These are phyloP conservation scores for Claviceps purpurea DNA, from an alignment of 2,329 filamentous ascomycete genomes.

Conservation along the genomic window DNA sequence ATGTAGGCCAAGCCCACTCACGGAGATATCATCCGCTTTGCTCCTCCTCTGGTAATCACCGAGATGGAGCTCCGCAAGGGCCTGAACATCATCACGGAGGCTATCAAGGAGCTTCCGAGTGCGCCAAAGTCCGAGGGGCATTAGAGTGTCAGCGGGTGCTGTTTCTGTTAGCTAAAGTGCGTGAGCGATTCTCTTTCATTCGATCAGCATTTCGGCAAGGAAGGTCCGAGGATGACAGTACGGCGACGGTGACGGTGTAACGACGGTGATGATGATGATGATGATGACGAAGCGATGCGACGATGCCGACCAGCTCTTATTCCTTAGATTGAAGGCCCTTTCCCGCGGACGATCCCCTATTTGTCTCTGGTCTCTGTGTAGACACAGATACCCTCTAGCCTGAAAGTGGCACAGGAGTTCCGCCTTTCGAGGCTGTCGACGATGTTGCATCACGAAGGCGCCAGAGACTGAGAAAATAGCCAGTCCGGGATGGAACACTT, in stretches of 20 bases:
- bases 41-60: conserved; percentile 89
- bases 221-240: background rate
- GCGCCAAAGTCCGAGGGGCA: conserved; percentile 25
- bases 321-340: no score
- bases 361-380: no score
- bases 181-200: conserved; percentile 12
- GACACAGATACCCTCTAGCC: no score
- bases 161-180: conserved; percentile 7
- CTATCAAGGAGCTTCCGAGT: conserved; percentile 66
- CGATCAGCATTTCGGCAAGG: conserved; percentile 1
- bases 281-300: background rate
- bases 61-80: conserved; percentile 73
- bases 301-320: no score
- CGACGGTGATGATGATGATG: background rate
- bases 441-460: no score
- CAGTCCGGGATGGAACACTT: no score
- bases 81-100: conserved; percentile 65
- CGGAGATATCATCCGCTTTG: conserved; percentile 94
- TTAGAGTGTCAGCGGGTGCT: conserved; percentile 10
- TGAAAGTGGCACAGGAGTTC: no score
- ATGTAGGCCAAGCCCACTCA: conserved; percentile 90
- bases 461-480: no score
- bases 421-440: no score
- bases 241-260: background rate
- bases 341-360: no score